A percentile compares a stretch with the other conserved stretches of the same genome.
phyloP scores from a whole-genome alignment of 768 basidiomycete genomes.

The Boletellus emodensis region DNA sequence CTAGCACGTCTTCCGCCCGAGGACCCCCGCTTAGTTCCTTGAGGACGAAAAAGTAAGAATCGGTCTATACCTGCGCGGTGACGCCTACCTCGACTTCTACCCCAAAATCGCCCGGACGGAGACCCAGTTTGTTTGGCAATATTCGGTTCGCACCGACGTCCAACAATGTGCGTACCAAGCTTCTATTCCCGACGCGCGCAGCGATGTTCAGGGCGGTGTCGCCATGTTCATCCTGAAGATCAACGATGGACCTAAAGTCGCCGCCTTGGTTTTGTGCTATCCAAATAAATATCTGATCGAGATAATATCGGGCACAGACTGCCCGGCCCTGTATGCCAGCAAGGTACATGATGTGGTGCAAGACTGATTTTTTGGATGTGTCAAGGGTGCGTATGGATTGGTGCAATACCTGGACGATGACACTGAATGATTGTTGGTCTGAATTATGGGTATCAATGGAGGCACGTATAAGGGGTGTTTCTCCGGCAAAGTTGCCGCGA shows the following conservation, averaged over 20 bases:
- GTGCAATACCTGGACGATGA: constrained; percentile 60
- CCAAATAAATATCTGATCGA: constrained; percentile 85
- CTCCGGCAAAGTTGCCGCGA: constrained; percentile 89
- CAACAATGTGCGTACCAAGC: constrained; percentile 78
- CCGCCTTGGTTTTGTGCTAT: constrained; percentile 74
- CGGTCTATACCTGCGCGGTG: background rate
- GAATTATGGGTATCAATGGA: constrained; percentile 85
- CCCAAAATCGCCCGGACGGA: constrained; percentile 93
- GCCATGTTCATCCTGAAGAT: constrained; percentile 91
- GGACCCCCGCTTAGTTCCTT: constrained; percentile 70
- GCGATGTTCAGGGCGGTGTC: constrained; percentile 96
- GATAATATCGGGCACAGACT: constrained; percentile 80
- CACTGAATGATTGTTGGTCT: constrained; percentile 71
- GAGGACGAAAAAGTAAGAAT: constrained; percentile 1
- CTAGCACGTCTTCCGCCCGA: constrained; percentile 76
- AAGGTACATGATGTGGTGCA: constrained; percentile 89
- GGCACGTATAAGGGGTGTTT: constrained; percentile 91
- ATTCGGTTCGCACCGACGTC: constrained; percentile 92
- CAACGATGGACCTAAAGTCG: constrained; percentile 76
- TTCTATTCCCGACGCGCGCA: constrained; percentile 86
- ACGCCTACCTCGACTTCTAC: constrained; percentile 79
- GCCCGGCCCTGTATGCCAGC: constrained; percentile 91
- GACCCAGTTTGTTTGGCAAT: constrained; percentile 86
- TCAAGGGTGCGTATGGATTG: constrained; percentile 85
- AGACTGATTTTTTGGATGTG: constrained; percentile 74